phyloP scores from a whole-genome alignment of 192 early-diverging fungal species.

The Borealophlyctis nickersoniae region DNA sequence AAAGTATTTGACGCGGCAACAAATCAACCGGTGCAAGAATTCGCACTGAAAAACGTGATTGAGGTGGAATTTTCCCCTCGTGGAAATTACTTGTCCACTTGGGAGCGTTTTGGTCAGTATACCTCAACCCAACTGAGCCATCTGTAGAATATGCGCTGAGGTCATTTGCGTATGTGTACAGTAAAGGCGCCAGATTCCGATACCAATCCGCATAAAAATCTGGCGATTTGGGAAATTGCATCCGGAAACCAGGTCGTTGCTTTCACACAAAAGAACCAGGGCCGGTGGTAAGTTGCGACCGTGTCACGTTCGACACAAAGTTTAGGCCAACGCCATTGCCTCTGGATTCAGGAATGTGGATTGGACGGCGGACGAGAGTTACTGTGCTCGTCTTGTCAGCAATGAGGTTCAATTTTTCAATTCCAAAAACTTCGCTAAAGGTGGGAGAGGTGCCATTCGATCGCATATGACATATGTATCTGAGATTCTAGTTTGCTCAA shows the following conservation, averaged over 20 bases:
- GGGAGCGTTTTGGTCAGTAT: constrained; percentile 72
- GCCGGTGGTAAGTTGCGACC: constrained; percentile 49
- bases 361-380: constrained; percentile 90
- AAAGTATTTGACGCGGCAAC: constrained; percentile 67
- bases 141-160: neutral
- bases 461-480: neutral
- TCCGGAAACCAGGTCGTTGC: constrained; percentile 65
- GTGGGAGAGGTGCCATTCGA: constrained; percentile 15
- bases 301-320: neutral
- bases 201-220: constrained; percentile 69
- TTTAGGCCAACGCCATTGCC: neutral
- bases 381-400: constrained; percentile 79
- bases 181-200: constrained; percentile 64
- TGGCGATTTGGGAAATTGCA: constrained; percentile 73
- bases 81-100: constrained; percentile 86
- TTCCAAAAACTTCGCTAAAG: constrained; percentile 57
- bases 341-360: constrained; percentile 79
- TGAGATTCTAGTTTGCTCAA: no score
- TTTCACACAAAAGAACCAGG: constrained; percentile 81
- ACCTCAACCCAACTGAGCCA: neutral
- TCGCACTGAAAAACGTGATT: constrained; percentile 65
- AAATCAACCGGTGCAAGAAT: constrained; percentile 56
- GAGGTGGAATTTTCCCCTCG: constrained; percentile 90
- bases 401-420: constrained; percentile 88
- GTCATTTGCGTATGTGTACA: constrained; percentile 31